Conservation (phyloP, 176 grass and related monocot genomes). For the Rhipidocladum racemiflorum region DNA sequence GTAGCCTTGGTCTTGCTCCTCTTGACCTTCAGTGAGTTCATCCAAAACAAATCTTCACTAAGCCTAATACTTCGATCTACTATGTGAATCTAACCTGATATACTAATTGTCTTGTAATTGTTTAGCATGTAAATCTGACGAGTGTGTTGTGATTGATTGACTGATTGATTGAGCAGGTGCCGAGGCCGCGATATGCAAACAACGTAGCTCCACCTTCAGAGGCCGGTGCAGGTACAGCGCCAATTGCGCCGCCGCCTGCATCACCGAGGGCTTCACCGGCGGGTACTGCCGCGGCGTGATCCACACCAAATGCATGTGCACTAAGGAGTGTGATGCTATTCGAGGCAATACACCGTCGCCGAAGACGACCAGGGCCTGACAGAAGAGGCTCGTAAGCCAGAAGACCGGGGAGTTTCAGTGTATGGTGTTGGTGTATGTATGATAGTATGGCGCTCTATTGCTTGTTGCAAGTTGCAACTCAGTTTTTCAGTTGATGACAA, state of each 20-base stretch:
- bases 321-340: not conserved
- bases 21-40: not conserved
- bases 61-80: not conserved
- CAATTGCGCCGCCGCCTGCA: not conserved
- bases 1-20: conserved; percentile 1
- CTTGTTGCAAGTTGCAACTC: not conserved
- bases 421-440: too few relatives aligned
- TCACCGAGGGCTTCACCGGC: not conserved
- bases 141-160: not conserved
- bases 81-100: too few relatives aligned
- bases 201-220: not conserved
- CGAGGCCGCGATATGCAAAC: too few relatives aligned
- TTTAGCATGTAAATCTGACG: not conserved
- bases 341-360: too few relatives aligned
- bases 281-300: not conserved
- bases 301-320: not conserved
- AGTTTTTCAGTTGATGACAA: not conserved
- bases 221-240: not conserved
- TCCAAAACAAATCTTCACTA: not conserved
- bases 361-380: too few relatives aligned
- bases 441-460: not conserved
- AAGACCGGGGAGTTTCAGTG: too few relatives aligned
- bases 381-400: too few relatives aligned
- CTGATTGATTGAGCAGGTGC: too few relatives aligned
- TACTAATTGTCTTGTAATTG: too few relatives aligned